Evolutionary conservation across 176 grass and related monocot genomes (phyloP).

Genomic region (Phoenix roebelenii): DNA sequence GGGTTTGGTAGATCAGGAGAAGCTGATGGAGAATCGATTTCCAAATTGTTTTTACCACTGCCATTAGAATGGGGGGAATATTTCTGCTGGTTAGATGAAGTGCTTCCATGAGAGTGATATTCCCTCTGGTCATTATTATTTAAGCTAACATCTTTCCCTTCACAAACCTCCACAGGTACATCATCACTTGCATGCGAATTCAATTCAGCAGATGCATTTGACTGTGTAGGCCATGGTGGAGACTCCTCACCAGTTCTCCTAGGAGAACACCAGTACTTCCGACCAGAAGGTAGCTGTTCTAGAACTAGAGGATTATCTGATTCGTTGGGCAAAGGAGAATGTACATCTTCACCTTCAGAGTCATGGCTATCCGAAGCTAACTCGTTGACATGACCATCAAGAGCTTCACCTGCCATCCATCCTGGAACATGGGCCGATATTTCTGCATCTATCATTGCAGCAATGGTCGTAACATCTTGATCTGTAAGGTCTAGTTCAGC

Average conservation of each 20-base stretch:
- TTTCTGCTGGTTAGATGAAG: not conserved
- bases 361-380: slow-evolving; percentile 24
- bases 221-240: not conserved
- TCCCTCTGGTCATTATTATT: not conserved
- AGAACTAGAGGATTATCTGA: slow-evolving; percentile 23
- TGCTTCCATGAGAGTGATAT: not conserved
- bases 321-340: slow-evolving; percentile 33
- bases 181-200: slow-evolving; percentile 7
- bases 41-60: not conserved
- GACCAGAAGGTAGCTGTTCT: slow-evolving; percentile 62
- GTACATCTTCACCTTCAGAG: slow-evolving; percentile 45
- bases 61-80: not conserved
- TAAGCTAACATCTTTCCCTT: not conserved
- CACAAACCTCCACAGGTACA: slow-evolving; percentile 11
- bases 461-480: slow-evolving; percentile 62
- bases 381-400: slow-evolving; percentile 37
- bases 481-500: slow-evolving; percentile 62
- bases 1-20: not conserved
- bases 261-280: slow-evolving; percentile 58
- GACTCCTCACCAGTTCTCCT: slow-evolving; percentile 27
- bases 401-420: slow-evolving; percentile 37
- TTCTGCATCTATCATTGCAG: slow-evolving; percentile 68
- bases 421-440: slow-evolving; percentile 51
- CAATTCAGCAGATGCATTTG: slow-evolving; percentile 10
- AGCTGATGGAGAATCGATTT: not conserved